These are phyloP conservation scores for Blumeriella jaapii DNA, from an alignment of 2,329 filamentous ascomycete species.

Conservation along the genomic window DNA sequence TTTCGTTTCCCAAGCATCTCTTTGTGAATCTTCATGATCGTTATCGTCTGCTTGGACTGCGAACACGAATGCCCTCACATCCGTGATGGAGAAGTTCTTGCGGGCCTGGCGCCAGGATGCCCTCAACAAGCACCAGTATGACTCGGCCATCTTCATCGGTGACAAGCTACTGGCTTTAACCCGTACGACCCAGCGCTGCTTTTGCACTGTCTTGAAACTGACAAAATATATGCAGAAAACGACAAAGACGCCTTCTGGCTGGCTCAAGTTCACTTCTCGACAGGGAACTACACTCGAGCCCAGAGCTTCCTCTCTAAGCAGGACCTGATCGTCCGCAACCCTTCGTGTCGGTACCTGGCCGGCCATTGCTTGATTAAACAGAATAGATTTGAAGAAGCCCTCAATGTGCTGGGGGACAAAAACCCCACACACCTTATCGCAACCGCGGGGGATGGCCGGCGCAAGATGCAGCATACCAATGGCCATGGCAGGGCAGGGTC, in stretches of 20 bases:
- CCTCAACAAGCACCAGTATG: conserved; percentile 89
- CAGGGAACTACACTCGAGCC: conserved; percentile 87
- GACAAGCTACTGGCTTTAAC: conserved; percentile 94
- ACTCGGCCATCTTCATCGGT: conserved; percentile 91
- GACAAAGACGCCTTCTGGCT: conserved; percentile 95
- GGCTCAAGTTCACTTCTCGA: conserved; percentile 94
- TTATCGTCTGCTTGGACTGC: background rate
- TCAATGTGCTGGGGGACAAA: conserved; percentile 76
- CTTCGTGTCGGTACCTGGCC: conserved; percentile 84
- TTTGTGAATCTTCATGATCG: background rate
- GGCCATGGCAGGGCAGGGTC: conserved; percentile 39
- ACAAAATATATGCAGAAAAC: conserved; percentile 49
- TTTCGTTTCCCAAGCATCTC: too few relatives aligned
- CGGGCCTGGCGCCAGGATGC: conserved; percentile 93
- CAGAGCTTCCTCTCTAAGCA: conserved; percentile 76
- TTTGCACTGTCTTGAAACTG: conserved; percentile 1
- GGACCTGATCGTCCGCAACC: conserved; percentile 69
- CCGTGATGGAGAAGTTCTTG: conserved; percentile 77
- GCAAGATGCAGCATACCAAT: conserved; percentile 60
- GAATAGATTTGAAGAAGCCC: conserved; percentile 77
- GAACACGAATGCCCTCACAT: conserved; percentile 3
- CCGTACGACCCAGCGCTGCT: conserved; percentile 43
- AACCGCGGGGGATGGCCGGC: conserved; percentile 48
- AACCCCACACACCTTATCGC: conserved; percentile 84
- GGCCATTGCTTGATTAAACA: conserved; percentile 94